Evolutionary conservation across 148 eudicot genomes (phyloP), one percentile per base, ranked within the genome.

Genomic region (Persicaria tinctoria): DNA sequence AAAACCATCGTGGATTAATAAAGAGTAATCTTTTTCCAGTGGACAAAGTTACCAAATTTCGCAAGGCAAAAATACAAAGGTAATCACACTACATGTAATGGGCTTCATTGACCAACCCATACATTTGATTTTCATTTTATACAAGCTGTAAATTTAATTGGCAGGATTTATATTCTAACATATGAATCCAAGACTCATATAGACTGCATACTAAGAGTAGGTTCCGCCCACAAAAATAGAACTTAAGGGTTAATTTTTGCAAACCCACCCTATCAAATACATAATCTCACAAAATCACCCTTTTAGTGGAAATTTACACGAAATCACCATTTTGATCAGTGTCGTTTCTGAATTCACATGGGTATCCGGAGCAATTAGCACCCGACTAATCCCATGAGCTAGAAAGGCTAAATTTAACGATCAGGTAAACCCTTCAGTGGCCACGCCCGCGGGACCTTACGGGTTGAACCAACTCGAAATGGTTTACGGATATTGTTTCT

Each of bases 31-130:
- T 23, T 23, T 62, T 32, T 63, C 69, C 16, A 27, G 10, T 16
- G 46, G 46, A 10, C 46, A 63, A 32, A 63, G 69, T 63, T 7
- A 63, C 11, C 1, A 32, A 9, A 27, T 50, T 50, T 50, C 11
- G 2, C 53, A 5, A 50, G 12, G 38, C 5, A 62, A 63, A 63
- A 27, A 63, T 63, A 38, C 13, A 63, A 27, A 38, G 46, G 5
- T n/a, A 63, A 63, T 23, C 46, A 63, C 46, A 63, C 12, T 11
- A 63, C 17, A 63, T 12, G 46, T 63, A 38, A 63, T 57, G 3
- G 69, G 69, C 69, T 63, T 38, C 69, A 32, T 63, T 63, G 69
- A 63, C 69, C 69, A 27, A 6, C 69, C 69, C 69, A 63, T 60
- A 20, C 20, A 18, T 56, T 12, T 50, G 8, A 60, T 10, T 23